Evolutionary conservation across 805 yeast genomes (phyloP).

Genomic region (Middelhovenomyces tepae): DNA sequence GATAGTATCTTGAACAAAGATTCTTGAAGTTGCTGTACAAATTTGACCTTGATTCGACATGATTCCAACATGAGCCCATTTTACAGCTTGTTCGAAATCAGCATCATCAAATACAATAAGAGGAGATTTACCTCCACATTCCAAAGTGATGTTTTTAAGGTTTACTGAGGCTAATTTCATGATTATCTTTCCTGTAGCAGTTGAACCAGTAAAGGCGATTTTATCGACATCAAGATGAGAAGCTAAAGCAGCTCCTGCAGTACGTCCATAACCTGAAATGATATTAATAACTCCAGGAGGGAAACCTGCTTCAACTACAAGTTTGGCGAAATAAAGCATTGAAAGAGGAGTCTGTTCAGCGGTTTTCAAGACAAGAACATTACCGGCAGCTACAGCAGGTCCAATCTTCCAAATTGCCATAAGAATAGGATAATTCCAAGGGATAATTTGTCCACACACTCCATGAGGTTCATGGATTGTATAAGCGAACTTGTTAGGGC

Average conservation of each 20-base stretch:
- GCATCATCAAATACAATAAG: conserved; percentile 82
- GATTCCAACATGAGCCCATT: conserved; percentile 71
- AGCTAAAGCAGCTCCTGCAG: conserved; percentile 74
- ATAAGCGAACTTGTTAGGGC: conserved; percentile 62
- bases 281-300: conserved; percentile 89
- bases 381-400: conserved; percentile 88
- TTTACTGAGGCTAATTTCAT: conserved; percentile 74
- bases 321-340: conserved; percentile 64
- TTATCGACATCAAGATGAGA: conserved; percentile 75
- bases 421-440: conserved; percentile 94
- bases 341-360: conserved; percentile 91
- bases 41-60: conserved; percentile 94
- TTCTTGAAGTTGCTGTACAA: conserved; percentile 90
- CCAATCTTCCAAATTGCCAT: conserved; percentile 95
- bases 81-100: conserved; percentile 64
- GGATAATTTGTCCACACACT: conserved; percentile 91
- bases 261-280: conserved; percentile 78
- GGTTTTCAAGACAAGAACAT: conserved; percentile 77
- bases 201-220: conserved; percentile 93
- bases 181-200: conserved; percentile 78
- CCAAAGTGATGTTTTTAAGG: conserved; percentile 86
- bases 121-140: conserved; percentile 96
- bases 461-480: conserved; percentile 87
- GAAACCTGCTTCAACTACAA: conserved; percentile 72
- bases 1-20: conserved; percentile 76